Conservation (phyloP, 2,329 filamentous ascomycete genomes). For the Phyllosticta paracitricarpa region DNA sequence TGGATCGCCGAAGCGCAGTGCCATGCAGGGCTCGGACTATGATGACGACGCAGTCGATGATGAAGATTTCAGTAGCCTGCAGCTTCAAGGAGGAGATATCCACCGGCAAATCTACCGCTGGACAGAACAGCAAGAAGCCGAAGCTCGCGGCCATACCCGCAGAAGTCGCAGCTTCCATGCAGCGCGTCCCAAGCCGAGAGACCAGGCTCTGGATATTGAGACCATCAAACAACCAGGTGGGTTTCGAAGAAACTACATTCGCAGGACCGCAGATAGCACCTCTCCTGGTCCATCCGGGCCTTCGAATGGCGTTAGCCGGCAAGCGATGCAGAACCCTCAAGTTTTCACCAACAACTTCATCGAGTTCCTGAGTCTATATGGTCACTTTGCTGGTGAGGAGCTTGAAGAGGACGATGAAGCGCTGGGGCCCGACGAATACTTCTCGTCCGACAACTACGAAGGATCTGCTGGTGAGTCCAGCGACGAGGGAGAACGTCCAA, state of each 20-base stretch:
- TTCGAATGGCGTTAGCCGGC: constrained; percentile 21
- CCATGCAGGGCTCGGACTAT: constrained; percentile 15
- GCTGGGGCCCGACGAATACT: constrained; percentile 80
- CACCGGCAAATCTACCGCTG: constrained; percentile 94
- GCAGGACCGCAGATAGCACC: constrained; percentile 61
- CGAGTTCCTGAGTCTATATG: constrained; percentile 89
- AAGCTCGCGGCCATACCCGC: constrained; percentile 51
- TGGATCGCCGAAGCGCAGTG: constrained; percentile 24
- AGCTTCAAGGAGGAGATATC: constrained; percentile 87
- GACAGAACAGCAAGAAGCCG: constrained; percentile 76
- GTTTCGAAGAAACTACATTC: constrained; percentile 81
- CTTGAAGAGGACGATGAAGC: constrained; percentile 94
- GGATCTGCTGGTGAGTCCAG: constrained; percentile 36
- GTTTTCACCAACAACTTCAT: constrained; percentile 88
- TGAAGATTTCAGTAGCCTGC: constrained; percentile 87
- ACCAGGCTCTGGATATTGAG: constrained; percentile 73
- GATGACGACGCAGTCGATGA: constrained; percentile 41
- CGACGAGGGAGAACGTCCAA: constrained; percentile 63
- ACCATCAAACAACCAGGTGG: constrained; percentile 89
- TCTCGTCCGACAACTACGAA: constrained; percentile 65
- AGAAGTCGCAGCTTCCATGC: constrained; percentile 84
- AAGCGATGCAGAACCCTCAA: constrained; percentile 35
- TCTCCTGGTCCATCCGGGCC: constrained; percentile 37
- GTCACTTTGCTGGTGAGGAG: constrained; percentile 94
- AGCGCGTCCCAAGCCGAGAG: constrained; percentile 66